Evolutionary conservation across 805 yeast genomes (phyloP).

Genomic region (Lachancea mirantina): DNA sequence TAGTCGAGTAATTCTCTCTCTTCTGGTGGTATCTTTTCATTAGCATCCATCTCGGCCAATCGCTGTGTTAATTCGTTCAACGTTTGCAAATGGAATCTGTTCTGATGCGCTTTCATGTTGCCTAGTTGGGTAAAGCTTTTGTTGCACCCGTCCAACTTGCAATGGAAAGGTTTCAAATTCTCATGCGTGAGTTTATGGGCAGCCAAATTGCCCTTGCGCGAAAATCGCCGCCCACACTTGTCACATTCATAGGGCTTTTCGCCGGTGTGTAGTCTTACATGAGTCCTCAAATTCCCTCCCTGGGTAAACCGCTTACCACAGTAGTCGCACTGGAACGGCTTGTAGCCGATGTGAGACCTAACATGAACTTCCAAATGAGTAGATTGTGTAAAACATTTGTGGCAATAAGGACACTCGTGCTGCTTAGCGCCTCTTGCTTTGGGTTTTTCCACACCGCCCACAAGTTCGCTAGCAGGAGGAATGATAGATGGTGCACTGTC

Average conservation of each 20-base stretch:
- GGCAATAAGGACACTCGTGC: constrained; percentile 71
- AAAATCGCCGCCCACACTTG: constrained; percentile 66
- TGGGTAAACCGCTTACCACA: constrained; percentile 83
- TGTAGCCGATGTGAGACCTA: constrained; percentile 77
- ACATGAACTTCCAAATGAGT: constrained; percentile 88
- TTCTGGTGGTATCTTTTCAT: constrained; percentile 43
- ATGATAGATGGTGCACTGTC: constrained; percentile 45
- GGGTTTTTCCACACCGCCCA: constrained; percentile 76
- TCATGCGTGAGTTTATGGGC: constrained; percentile 83
- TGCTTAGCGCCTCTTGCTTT: constrained; percentile 38
- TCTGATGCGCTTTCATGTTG: constrained; percentile 89
- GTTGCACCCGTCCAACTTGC: constrained; percentile 74
- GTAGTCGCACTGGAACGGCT: constrained; percentile 72
- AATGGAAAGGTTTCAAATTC: constrained; percentile 67
- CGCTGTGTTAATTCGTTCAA: constrained; percentile 59
- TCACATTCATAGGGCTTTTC: constrained; percentile 85
- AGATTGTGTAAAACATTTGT: constrained; percentile 76
- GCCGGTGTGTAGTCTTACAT: constrained; percentile 80
- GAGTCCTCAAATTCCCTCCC: constrained; percentile 85
- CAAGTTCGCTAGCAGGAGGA: constrained; percentile 56
- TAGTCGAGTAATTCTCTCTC: constrained; percentile 69
- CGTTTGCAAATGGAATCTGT: constrained; percentile 73
- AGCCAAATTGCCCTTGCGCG: constrained; percentile 86
- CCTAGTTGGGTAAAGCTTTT: constrained; percentile 89
- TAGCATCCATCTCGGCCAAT: constrained; percentile 55